phyloP scores from a whole-genome alignment of 176 grass and related monocot species.

The Rhynchospora pubera region DNA sequence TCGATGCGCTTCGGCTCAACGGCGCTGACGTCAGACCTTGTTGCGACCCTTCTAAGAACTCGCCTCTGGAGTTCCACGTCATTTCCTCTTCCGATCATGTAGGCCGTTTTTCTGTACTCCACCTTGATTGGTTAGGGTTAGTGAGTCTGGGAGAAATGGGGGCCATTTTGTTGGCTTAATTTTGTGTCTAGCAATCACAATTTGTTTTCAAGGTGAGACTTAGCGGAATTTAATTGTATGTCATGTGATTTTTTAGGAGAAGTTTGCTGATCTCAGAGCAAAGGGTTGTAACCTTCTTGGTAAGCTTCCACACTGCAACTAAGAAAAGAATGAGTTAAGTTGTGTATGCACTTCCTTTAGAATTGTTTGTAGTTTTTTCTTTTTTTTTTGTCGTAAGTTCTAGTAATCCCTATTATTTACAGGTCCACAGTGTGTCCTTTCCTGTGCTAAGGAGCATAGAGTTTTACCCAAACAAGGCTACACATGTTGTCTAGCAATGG shows the following conservation, averaged over 20 bases:
- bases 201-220: not conserved
- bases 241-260: conserved; percentile 47
- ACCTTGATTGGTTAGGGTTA: not conserved
- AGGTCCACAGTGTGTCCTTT: conserved; percentile 88
- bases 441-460: conserved; percentile 77
- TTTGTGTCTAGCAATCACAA: not conserved
- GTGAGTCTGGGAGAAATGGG: not conserved
- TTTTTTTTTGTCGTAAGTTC: not conserved
- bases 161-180: not conserved
- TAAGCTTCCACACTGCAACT: conserved; percentile 22
- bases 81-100: conserved; percentile 81
- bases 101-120: not conserved
- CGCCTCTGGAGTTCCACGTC: conserved; percentile 65
- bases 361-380: conserved; percentile 15
- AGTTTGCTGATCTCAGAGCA: conserved; percentile 59
- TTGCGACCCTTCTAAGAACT: conserved; percentile 49
- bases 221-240: not conserved
- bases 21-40: conserved; percentile 60
- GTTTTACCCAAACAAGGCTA: conserved; percentile 86
- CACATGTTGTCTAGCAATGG: conserved; percentile 97
- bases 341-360: not conserved
- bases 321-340: not conserved
- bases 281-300: conserved; percentile 83
- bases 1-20: conserved; percentile 88
- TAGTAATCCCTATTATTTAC: conserved; percentile 10